These are phyloP conservation scores for Starmerella sirachaensis DNA, from an alignment of 805 yeast species.

Conservation along the genomic window DNA sequence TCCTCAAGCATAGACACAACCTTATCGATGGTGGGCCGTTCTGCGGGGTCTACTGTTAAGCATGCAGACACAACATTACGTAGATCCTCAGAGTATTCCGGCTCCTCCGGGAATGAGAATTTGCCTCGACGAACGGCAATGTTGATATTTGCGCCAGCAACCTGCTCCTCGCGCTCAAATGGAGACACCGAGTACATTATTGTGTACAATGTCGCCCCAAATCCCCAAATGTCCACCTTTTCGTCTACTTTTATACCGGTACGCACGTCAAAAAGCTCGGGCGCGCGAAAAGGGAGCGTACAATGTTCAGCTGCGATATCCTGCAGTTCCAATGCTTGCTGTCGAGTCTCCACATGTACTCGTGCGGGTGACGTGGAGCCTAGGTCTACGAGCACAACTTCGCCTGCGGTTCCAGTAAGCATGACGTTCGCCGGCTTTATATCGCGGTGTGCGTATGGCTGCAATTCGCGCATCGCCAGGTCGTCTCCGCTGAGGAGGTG, in stretches of 20 bases:
- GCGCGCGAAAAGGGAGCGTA: conserved; percentile 78
- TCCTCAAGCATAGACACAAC: conserved; percentile 30
- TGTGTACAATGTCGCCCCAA: conserved; percentile 75
- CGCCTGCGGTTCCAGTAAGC: conserved; percentile 52
- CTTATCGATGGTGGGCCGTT: conserved; percentile 54
- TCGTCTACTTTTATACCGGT: conserved; percentile 57
- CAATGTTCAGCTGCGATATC: conserved; percentile 78
- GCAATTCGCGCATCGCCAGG: conserved; percentile 28
- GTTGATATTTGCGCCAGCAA: conserved; percentile 69
- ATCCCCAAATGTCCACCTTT: conserved; percentile 78
- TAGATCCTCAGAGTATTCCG: conserved; percentile 44
- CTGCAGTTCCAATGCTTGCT: conserved; percentile 62
- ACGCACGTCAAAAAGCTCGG: conserved; percentile 71
- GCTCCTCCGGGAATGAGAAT: conserved; percentile 44
- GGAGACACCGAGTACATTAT: conserved; percentile 73
- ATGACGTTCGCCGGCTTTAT: conserved; percentile 82
- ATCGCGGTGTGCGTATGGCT: conserved; percentile 74
- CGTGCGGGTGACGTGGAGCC: conserved; percentile 68
- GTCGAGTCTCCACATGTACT: conserved; percentile 42
- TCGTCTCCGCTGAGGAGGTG: conserved; percentile 20
- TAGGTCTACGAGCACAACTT: conserved; percentile 68
- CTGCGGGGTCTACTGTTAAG: conserved; percentile 45
- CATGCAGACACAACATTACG: conserved; percentile 48
- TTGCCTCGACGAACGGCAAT: conserved; percentile 63
- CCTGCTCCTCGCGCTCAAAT: conserved; percentile 69